Percentiles rank a stretch among this genome's conserved stretches.
These are phyloP conservation scores for Choricystis sp. DNA, from an alignment of 139 green algal genomes.

Conservation along the genomic window DNA sequence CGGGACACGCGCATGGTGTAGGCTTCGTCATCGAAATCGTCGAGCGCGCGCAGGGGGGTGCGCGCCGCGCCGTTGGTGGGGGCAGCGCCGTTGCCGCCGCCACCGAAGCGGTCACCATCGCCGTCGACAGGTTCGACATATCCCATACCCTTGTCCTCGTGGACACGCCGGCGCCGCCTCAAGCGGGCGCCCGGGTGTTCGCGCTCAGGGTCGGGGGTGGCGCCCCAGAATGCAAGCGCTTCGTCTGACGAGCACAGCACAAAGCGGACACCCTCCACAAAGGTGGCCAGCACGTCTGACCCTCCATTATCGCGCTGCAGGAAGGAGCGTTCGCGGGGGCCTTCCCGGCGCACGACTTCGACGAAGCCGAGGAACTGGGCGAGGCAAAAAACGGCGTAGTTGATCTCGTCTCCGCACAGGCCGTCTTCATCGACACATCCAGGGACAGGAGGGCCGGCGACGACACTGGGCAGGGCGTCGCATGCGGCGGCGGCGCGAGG, in stretches of 20 bases:
- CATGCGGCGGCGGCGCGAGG: conserved; percentile 4
- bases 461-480: background rate
- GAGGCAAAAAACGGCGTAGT: conserved; percentile 40
- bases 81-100: background rate
- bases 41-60: background rate
- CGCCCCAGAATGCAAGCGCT: conserved; percentile 25
- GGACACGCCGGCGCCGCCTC: background rate
- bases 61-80: background rate
- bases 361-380: conserved; percentile 52
- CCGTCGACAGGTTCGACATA: background rate
- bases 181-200: conserved; percentile 15
- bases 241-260: conserved; percentile 27
- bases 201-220: conserved; percentile 11
- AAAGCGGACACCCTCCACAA: conserved; percentile 49
- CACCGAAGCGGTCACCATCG: background rate
- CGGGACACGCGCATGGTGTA: conserved; percentile 21
- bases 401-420: conserved; percentile 23
- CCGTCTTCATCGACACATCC: conserved; percentile 5
- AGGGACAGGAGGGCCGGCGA: no score
- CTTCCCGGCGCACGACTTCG: conserved; percentile 47
- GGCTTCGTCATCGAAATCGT: background rate
- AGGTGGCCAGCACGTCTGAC: conserved; percentile 30
- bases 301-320: conserved; percentile 20
- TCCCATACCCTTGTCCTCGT: background rate
- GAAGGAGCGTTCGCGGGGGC: conserved; percentile 39